Conservation (phyloP, 23 red algal species). For the Cyanidioschyzon merolae region DNA sequence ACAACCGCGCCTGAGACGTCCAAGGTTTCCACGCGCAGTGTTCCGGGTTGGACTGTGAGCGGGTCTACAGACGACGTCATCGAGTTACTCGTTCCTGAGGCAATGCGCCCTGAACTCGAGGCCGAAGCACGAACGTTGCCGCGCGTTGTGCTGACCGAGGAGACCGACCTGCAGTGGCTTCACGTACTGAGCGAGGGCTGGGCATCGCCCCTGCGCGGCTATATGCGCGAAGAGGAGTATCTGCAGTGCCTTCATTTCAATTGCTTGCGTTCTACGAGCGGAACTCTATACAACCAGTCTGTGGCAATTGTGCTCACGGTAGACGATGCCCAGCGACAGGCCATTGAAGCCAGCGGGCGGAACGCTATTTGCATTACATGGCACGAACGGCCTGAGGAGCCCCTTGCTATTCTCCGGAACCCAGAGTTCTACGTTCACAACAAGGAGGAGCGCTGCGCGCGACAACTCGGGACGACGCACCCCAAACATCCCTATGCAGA, state of each 20-base stretch:
- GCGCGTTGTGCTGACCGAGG: conserved; percentile 42
- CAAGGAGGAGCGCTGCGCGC: conserved; percentile 90
- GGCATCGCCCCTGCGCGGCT: conserved; percentile 81
- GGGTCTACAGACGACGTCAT: conserved; percentile 3
- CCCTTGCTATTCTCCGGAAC: conserved; percentile 73
- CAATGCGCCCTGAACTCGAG: conserved; percentile 16
- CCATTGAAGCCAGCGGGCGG: conserved; percentile 25
- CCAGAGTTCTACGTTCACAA: conserved; percentile 75
- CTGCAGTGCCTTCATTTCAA: conserved; percentile 93
- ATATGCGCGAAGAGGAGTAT: conserved; percentile 93
- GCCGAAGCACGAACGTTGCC: conserved; percentile 53
- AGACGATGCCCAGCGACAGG: conserved; percentile 43
- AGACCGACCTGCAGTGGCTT: conserved; percentile 88
- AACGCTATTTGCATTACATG: conserved; percentile 31
- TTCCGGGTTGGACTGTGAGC: not conserved
- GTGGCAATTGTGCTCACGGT: conserved; percentile 89
- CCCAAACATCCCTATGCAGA: conserved; percentile 71
- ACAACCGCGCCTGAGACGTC: not conserved
- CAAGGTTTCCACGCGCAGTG: not conserved
- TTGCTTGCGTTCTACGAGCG: conserved; percentile 44
- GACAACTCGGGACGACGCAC: conserved; percentile 81
- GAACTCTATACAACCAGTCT: conserved; percentile 64
- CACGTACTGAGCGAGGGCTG: conserved; percentile 95
- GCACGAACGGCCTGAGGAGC: conserved; percentile 33
- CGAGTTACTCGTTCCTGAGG: conserved; percentile 46